phyloP scores from a whole-genome alignment of 306 rosid species.

The Quercus variabilis region DNA sequence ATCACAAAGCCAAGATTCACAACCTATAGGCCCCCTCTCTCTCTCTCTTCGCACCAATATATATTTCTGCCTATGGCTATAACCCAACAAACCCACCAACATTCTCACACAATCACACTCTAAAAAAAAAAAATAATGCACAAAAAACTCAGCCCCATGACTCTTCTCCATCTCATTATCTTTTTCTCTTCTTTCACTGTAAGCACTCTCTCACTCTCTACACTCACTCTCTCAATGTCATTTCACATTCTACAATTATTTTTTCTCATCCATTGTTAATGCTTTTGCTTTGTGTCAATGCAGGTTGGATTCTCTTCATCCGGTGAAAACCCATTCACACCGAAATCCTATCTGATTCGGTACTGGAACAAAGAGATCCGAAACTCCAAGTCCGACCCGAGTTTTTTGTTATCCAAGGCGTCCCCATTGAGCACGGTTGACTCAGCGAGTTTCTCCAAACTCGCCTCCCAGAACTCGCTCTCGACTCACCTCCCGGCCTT shows the following conservation, averaged over 20 bases:
- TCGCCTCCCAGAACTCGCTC: constrained; percentile 49
- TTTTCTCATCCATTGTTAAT: constrained; percentile 1
- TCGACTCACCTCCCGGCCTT: constrained; percentile 66
- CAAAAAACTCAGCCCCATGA: constrained; percentile 38
- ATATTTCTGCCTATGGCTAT: constrained; percentile 26
- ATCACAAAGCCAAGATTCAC: too few relatives aligned
- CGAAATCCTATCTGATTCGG: constrained; percentile 59
- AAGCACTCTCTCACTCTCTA: constrained; percentile 32
- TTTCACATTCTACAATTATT: not conserved
- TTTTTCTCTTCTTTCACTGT: constrained; percentile 59
- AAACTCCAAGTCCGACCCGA: constrained; percentile 44
- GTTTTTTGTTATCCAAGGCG: constrained; percentile 65
- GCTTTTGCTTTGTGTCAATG: constrained; percentile 42
- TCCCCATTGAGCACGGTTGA: constrained; percentile 66
- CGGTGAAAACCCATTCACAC: constrained; percentile 70
- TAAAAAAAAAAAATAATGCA: constrained; percentile 16
- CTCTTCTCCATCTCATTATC: constrained; percentile 45
- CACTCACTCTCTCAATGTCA: not conserved
- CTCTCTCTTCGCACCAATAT: constrained; percentile 36
- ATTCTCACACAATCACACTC: constrained; percentile 35
- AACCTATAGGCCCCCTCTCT: not conserved
- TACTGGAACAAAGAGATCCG: constrained; percentile 96
- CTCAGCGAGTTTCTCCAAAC: constrained; percentile 58
- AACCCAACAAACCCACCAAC: constrained; percentile 58
- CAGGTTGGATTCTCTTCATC: constrained; percentile 49